Conservation (phyloP, 2,329 filamentous ascomycete species). For the Ceratocystis diversiconidia region DNA sequence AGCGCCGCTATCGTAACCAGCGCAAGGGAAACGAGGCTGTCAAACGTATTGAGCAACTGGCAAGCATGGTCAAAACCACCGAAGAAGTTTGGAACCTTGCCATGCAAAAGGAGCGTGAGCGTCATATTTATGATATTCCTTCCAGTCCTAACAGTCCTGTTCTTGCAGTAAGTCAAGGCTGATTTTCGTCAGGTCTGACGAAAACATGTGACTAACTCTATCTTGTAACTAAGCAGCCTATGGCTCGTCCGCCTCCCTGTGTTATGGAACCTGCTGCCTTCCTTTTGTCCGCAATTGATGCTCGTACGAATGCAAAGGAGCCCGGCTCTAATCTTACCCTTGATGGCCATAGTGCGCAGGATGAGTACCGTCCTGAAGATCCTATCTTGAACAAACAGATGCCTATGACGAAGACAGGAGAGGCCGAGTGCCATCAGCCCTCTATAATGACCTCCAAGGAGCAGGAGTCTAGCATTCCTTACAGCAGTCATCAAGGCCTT, state of each 20-base stretch:
- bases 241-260: not conserved
- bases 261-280: not conserved
- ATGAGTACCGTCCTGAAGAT: not conserved
- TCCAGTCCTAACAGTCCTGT: conserved; percentile 25
- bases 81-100: conserved; percentile 49
- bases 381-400: not conserved
- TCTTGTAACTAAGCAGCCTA: not conserved
- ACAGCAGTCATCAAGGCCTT: not conserved
- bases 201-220: not conserved
- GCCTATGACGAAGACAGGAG: not conserved
- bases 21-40: conserved; percentile 62
- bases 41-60: conserved; percentile 49
- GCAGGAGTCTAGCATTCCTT: not conserved
- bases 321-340: not conserved
- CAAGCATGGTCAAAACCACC: conserved; percentile 45
- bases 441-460: not conserved
- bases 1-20: conserved; percentile 63
- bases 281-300: not conserved
- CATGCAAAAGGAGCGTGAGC: conserved; percentile 36
- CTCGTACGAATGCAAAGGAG: not conserved
- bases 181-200: not conserved
- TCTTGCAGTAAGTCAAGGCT: conserved; percentile 3
- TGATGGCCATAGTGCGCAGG: not conserved
- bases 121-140: conserved; percentile 45
- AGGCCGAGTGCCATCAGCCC: not conserved